Percentiles rank a stretch among this genome's conserved stretches.
phyloP scores from a whole-genome alignment of 495 filamentous ascomycete genomes.

The Pseudotulostoma volvatum region DNA sequence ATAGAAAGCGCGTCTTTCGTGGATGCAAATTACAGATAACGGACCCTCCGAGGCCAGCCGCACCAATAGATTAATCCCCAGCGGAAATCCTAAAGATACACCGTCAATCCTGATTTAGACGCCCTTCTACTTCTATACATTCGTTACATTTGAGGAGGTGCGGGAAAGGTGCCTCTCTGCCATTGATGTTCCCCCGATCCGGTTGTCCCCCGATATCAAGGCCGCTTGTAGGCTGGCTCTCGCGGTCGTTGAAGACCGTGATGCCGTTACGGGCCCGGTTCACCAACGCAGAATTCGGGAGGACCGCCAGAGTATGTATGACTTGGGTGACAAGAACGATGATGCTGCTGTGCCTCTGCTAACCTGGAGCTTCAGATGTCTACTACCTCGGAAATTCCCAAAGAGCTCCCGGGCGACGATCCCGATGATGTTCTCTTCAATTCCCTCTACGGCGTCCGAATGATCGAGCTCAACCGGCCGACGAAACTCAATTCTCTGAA shows the following conservation, averaged over 20 bases:
- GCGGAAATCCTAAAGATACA: no score
- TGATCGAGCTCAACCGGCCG: conserved; percentile 87
- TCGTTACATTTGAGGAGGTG: no score
- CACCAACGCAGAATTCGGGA: conserved; percentile 39
- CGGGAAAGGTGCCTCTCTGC: no score
- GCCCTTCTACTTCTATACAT: no score
- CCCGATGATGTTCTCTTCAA: conserved; percentile 86
- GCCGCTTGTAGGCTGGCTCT: conserved; percentile 39
- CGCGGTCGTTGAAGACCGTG: conserved; percentile 27
- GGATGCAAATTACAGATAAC: no score
- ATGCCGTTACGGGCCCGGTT: conserved; percentile 90
- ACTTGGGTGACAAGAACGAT: background rate
- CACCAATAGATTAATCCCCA: no score
- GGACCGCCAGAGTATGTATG: conserved; percentile 26
- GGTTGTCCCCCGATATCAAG: conserved; percentile 26
- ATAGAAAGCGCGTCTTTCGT: no score
- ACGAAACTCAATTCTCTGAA: conserved; percentile 80
- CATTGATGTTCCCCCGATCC: conserved; percentile 39
- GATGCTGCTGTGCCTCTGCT: conserved; percentile 3
- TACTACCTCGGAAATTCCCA: conserved; percentile 25
- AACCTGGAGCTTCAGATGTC: conserved; percentile 36
- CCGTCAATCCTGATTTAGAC: no score
- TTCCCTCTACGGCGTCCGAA: conserved; percentile 71
- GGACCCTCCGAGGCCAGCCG: no score
- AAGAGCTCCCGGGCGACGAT: conserved; percentile 48